Evolutionary conservation across 176 grass and related monocot species (phyloP).

Genomic region (Avena atlantica): DNA sequence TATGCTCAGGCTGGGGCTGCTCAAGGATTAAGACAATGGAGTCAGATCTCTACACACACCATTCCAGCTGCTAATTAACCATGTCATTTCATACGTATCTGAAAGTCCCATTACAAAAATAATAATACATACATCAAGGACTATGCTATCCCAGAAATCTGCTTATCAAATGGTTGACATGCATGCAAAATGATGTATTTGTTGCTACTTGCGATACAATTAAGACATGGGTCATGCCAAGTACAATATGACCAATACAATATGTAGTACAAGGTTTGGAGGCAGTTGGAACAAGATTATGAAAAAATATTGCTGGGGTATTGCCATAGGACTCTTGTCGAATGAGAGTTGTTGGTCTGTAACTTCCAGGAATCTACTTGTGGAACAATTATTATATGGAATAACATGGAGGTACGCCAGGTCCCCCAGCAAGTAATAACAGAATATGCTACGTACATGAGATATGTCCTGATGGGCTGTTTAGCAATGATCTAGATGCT

Average conservation of each 20-base stretch:
- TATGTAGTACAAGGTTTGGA: not conserved
- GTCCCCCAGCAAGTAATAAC: not conserved
- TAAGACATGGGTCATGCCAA: conserved; percentile 7
- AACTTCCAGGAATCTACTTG: not conserved
- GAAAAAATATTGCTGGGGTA: not conserved
- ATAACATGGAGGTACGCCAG: not conserved
- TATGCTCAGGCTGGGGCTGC: not conserved
- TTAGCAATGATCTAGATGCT: not conserved
- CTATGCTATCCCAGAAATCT: not conserved
- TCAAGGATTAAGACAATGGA: not conserved
- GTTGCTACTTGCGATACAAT: not conserved
- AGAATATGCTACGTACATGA: not conserved
- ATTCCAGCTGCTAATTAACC: conserved; percentile 16
- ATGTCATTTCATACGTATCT: not conserved
- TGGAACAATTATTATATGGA: conserved; percentile 20
- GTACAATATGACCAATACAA: conserved; percentile 2
- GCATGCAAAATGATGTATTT: not conserved
- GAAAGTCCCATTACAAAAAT: not conserved
- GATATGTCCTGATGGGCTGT: not conserved
- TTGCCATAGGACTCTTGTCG: not conserved
- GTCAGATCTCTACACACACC: conserved; percentile 38
- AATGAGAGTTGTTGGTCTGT: conserved; percentile 6
- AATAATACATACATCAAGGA: not conserved
- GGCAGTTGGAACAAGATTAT: not conserved
- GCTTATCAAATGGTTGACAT: conserved; percentile 20